Base-by-base conservation (phyloP, 2,329 filamentous ascomycete species). In the Diplocarpon rosae region DNA sequence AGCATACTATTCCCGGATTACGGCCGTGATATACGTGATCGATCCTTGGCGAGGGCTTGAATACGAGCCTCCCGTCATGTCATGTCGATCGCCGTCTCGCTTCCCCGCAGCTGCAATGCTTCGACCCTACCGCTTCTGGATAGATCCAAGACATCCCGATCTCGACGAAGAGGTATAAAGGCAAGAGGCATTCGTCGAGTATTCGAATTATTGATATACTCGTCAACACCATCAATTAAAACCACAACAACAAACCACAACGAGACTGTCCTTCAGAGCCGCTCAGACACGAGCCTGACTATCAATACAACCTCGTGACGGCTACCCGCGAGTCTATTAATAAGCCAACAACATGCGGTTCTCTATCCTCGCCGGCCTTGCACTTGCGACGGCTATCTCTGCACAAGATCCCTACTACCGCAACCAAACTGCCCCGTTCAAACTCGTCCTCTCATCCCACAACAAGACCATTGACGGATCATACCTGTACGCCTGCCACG, bases 401-500 rank as follows among this genome's bases (percentile, higher is more conserved):
- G 58, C 57, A 10, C 58, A 61, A 49, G 30, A 32, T 12, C 30
- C 30, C 4, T 46, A 42, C 14, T 58, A 55, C 40, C 24, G 55
- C 48, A 62, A 63, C 45, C 60, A 64, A 42, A 68, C 68, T 9
- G 58, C 58, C 16, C 66, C 68, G 12, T 72, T 72, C 61, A 45
- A 62, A 27, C 62, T 72, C 16, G 52, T 65, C 35, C 47, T 70
- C 32, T 42, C 57, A 29, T 68, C 67, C 16, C 39, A 56, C 1
- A 11, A 32, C 8, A 65, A 69, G 46, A 49, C 53, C 5, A 50
- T 65, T 42, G 62, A 70, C 39, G 64, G 64, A 43, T 37, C 56
- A 11, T 57, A 60, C 6, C 62, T 72, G 13, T 54, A 53, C 5
- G 55, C 69, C 44, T 72, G 69, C 57, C 69, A 71, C 53, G 62